Base-by-base conservation (phyloP, 177 flowering plant species). In the Vitis hybrid region DNA sequence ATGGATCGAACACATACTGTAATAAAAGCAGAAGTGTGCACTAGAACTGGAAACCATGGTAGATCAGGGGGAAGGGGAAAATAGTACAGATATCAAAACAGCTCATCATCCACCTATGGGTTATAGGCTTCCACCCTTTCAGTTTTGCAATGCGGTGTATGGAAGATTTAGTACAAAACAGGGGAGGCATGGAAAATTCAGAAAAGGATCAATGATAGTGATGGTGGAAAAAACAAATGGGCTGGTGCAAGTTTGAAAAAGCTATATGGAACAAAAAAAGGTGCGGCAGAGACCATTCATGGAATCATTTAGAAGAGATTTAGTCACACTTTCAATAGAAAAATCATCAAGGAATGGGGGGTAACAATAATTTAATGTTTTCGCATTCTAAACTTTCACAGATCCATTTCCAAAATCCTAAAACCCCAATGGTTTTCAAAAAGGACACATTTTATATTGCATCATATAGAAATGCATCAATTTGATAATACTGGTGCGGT, bases 181-280 rank as follows among this genome's bases (percentile, higher is more conserved):
- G n/a, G 70, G 46, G 63, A 67, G 58, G 41, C 63, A 46, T 67
- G 63, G 56, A 56, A 14, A 66, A 6, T 41, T 66, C 69, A 13
- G 35, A n/a, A 54, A 5, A 55, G 35, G 24, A 66, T 21, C 14
- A 65, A 9, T 61, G 4, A 61, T 17, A 0, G n/a, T 61, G 51
- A 21, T 64, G 54, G 12, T 58, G 32, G 46, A 41, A 41, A 41
- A 41, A 58, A 7, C 7, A 9, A 18, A 11, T 20, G 61, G 21
- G 30, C 21, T 58, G 59, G 18, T 15, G 21, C 14, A 20, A 56
- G 18, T 56, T 56, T 41, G 61, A 58, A 58, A 27, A 13, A 18
- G 12, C 2, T 20, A 12, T 11, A 21, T 58, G 30, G 32, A 21
- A 18, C 61, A 58, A 27, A 18, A 12, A 8, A 58, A 1, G 27